phyloP scores from a whole-genome alignment of 1,284 basidiomycete species.

The Rhodofomes roseus region DNA sequence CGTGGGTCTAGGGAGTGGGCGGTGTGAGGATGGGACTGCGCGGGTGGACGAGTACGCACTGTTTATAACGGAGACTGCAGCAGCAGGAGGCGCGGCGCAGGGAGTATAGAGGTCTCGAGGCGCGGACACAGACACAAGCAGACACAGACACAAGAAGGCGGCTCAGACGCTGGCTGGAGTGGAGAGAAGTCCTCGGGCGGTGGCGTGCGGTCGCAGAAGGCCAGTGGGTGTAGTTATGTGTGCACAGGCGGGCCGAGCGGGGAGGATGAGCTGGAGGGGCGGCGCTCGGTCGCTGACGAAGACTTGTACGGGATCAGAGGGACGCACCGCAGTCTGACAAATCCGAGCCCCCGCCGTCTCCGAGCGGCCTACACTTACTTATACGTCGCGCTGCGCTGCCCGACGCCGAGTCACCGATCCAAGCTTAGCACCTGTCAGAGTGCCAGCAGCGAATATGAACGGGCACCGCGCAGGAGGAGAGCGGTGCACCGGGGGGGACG shows the following conservation, averaged over 20 bases:
- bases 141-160: neutral
- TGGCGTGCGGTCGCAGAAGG: neutral
- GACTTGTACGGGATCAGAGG: neutral
- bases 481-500: constrained; percentile 1
- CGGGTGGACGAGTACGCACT: neutral
- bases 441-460: neutral
- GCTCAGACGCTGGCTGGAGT: neutral
- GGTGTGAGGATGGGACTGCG: neutral
- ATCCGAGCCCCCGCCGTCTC: neutral
- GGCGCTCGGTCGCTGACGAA: neutral
- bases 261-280: neutral
- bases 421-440: neutral
- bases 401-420: neutral
- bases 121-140: neutral
- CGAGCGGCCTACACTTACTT: neutral
- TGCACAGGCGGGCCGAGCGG: neutral
- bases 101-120: neutral
- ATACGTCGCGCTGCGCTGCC: neutral
- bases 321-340: neutral
- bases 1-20: neutral
- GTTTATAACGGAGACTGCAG: neutral
- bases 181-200: neutral
- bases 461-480: neutral
- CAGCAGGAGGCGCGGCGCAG: neutral
- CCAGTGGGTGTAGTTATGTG: neutral